Evolutionary conservation across 179 eudicot species (phyloP).

Genomic region (Amaranthus tricolor): DNA sequence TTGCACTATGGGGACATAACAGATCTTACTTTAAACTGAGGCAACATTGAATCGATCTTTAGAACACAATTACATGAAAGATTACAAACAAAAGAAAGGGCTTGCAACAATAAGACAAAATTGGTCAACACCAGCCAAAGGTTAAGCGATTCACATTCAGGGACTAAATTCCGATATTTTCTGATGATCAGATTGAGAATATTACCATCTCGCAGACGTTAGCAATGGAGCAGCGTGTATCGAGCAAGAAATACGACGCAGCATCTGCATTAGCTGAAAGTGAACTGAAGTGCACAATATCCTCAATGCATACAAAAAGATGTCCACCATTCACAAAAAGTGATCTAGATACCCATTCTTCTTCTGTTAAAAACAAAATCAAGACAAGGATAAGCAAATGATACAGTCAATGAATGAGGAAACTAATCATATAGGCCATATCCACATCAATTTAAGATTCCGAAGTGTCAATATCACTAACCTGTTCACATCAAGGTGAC

Average conservation of each 20-base stretch:
- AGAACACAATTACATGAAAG: not conserved
- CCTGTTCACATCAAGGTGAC: not conserved
- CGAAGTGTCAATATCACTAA: not conserved
- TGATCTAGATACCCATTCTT: constrained; percentile 54
- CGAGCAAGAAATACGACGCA: constrained; percentile 45
- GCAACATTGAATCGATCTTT: not conserved
- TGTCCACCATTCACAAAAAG: constrained; percentile 50
- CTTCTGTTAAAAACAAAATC: constrained; percentile 34
- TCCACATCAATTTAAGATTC: not conserved
- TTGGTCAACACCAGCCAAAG: not conserved
- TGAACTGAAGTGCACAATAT: constrained; percentile 43
- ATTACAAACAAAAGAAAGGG: not conserved
- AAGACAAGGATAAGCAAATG: not conserved
- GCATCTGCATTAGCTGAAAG: constrained; percentile 26
- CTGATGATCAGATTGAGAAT: not conserved
- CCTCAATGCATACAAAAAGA: constrained; percentile 61
- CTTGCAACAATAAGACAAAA: not conserved
- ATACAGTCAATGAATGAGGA: not conserved
- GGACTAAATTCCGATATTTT: not conserved
- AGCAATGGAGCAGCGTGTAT: constrained; percentile 46
- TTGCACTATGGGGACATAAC: no score
- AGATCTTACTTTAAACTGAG: no score
- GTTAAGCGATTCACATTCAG: not conserved
- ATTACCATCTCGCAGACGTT: constrained; percentile 58
- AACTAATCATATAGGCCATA: not conserved